Evolutionary conservation across 352 stramenopile species (phyloP), one percentile per base, ranked within the genome.

Genomic region (Phytophthora boehmeriae): DNA sequence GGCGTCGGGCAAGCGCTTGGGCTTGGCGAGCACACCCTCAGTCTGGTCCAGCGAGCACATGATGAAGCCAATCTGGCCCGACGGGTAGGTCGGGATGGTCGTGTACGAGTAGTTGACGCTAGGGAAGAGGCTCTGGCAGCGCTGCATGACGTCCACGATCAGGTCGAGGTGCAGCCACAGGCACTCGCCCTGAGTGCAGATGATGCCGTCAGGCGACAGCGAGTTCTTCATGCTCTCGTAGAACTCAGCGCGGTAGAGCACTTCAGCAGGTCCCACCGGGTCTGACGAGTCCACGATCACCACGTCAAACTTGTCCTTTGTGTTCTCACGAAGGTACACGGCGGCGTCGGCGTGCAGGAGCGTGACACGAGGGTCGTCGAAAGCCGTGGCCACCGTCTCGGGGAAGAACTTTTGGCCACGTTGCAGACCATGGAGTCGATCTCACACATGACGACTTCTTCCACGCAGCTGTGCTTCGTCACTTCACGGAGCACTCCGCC

Each of bases 61-160:
- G 62, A 98, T 94, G 70, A 99, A 99, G 34, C 97, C 97, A 78
- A 99, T 99, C 76, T 99, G 97, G 42, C 97, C 98, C 39, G 89
- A 98, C 8, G 98, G 97, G 86, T 99, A 99, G 22, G 97, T 99
- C 5, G 98, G 98, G 68, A 99, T 98, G 44, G 93, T 99, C 44
- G 96, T 99, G 83, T 98, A 99, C 16, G 96, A 96, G 83, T 99
- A 99, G 66, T 99, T 95, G 63, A 99, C 96, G 9, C 89, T 96
- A 11, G 86, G 85, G 71, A 98, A 99, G 44, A 97, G 86, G 22
- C 63, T 61, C 36, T 83, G 77, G 72, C 98, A 98, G 41, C 88
- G 84, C 36, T 78, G 60, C 47, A 99, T 80, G 62, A 99, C 89
- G 17, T 98, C 94, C 35, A 86, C 77, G 59, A 99, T 99, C 22